A percentile compares a stretch with the other conserved stretches of the same genome.
phyloP scores from a whole-genome alignment of 2,329 filamentous ascomycete genomes.

The Anthostomella pinea region DNA sequence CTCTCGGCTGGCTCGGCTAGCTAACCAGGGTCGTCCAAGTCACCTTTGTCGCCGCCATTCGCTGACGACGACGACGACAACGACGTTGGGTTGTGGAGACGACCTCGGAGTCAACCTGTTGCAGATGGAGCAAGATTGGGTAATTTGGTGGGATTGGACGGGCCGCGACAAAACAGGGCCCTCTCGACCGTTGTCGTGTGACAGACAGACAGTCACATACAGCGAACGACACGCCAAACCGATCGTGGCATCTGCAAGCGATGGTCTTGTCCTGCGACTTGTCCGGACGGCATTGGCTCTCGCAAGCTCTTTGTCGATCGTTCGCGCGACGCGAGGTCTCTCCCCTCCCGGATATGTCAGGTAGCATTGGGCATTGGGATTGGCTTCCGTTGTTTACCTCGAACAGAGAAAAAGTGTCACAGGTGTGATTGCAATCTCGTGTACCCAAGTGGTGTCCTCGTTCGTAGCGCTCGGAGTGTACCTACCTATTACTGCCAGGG shows the following conservation, averaged over 20 bases:
- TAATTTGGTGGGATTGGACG: constrained; percentile 31
- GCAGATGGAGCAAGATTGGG: constrained; percentile 28
- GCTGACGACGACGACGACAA: neutral
- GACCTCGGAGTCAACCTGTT: constrained; percentile 21
- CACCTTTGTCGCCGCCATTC: constrained; percentile 7
- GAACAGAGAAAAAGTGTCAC: no score
- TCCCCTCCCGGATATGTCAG: neutral
- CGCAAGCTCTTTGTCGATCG: neutral
- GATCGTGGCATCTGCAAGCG: constrained; percentile 9
- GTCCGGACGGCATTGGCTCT: constrained; percentile 7
- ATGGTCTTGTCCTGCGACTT: constrained; percentile 10
- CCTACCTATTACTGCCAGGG: no score
- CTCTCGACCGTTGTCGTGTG: constrained; percentile 11
- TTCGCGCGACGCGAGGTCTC: neutral
- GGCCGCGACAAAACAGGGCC: constrained; percentile 5
- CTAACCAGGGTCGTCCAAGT: no score
- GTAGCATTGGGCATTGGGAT: neutral
- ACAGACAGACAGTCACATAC: constrained; percentile 14
- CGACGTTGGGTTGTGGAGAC: no score
- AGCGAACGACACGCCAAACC: no score
- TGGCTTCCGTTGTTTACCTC: no score
- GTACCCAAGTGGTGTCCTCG: no score
- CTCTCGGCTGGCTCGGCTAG: no score
- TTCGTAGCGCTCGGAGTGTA: no score
- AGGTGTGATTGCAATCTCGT: no score